Evolutionary conservation across 2,329 filamentous ascomycete genomes (phyloP).

Genomic region (Hymenoscyphus salicellus): DNA sequence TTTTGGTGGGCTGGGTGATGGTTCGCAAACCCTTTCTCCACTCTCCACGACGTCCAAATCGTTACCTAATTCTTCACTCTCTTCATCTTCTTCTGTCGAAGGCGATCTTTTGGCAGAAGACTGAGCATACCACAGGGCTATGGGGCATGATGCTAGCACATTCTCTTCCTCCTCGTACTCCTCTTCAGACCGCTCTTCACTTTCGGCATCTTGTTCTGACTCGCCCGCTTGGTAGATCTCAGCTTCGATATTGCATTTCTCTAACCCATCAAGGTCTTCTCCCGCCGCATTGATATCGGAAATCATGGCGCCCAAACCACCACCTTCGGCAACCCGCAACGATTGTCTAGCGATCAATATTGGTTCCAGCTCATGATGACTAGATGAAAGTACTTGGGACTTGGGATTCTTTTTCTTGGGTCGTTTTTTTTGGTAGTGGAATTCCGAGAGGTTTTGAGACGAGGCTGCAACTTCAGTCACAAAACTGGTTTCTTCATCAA

Average conservation of each 20-base stretch:
- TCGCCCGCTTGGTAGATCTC: not conserved
- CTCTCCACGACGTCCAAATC: not conserved
- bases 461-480: conserved; percentile 33
- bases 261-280: not conserved
- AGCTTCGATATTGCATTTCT: not conserved
- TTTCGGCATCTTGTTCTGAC: not conserved
- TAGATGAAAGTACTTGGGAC: not conserved
- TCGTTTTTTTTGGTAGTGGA: conserved; percentile 30
- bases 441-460: conserved; percentile 32
- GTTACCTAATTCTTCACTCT: not conserved
- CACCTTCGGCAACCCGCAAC: not conserved
- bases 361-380: not conserved
- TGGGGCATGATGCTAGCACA: not conserved
- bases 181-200: not conserved
- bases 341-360: not conserved
- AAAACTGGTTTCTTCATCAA: conserved; percentile 26
- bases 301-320: not conserved
- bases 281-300: not conserved
- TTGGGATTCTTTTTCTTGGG: not conserved
- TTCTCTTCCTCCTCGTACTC: not conserved
- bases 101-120: not conserved
- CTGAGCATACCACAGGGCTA: not conserved
- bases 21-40: not conserved
- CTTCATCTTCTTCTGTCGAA: not conserved
- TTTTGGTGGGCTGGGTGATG: not conserved